Base-by-base conservation (phyloP, 306 rosid genomes). In the Albizia julibrissin region DNA sequence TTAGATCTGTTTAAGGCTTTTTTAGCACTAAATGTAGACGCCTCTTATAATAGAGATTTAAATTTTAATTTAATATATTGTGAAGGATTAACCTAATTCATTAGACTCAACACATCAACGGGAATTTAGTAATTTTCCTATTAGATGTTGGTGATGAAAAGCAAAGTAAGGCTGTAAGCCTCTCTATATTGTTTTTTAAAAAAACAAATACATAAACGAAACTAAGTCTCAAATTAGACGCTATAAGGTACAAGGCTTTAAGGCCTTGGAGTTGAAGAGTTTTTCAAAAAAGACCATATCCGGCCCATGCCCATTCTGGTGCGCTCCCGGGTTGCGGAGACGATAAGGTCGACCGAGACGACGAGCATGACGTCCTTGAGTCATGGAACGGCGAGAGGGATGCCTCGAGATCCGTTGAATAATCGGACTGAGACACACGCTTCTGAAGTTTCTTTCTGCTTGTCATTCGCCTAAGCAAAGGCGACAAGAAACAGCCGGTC, bases 271-370 rank as follows among this genome's bases (percentile, higher is more conserved):
- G 65, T 0, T 10, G 5, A 22, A 22, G 65, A n/a, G 27, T 10
- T 22, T 5, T 14, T 92, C 81, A 95, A 52, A 93, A 93, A 40
- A 92, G 92, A 9, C 94, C 97, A 44, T 93, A 95, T 27, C 90
- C 96, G 49, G 97, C 97, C 98, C 98, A 93, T 40, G 96, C 96
- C 98, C 98, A 93, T 49, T 95, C 96, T 18, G 87, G 86, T 72
- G 92, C 96, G 31, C 79, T 54, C 0, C 82, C 65, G 78, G 86
- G 93, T 58, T 87, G 91, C 15, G 97, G 98, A 43, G 99, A 91
- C 8, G 90, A 88, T 74, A 10, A 65, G 79, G 79, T 44, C 4
- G 95, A 89, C 65, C 29, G 77, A 11, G 89, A 78, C 26, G 91
- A 89, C 39, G 92, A 78, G 27, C 89, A 61, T 19, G 83, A 54